phyloP scores from a whole-genome alignment of 2,329 filamentous ascomycete species.

The Saccharata proteae region DNA sequence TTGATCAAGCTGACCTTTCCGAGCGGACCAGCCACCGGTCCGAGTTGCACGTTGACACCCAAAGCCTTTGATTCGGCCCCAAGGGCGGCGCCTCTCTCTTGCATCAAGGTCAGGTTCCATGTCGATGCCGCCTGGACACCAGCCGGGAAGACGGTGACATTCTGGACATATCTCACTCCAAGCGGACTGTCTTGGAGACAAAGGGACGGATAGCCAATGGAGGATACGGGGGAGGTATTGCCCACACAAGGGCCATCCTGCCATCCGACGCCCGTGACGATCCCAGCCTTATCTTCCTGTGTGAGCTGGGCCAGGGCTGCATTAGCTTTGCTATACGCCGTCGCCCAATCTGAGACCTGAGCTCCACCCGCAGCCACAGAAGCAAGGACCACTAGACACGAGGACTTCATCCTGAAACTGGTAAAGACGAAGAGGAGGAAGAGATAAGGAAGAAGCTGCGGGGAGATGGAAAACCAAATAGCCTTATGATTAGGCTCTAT shows the following conservation, averaged over 20 bases:
- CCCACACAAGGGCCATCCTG: slow-evolving; percentile 22
- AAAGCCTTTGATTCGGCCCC: slow-evolving; percentile 29
- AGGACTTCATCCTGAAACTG: no score
- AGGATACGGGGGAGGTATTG: slow-evolving; percentile 21
- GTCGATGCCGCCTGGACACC: slow-evolving; percentile 28
- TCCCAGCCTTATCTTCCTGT: slow-evolving; percentile 26
- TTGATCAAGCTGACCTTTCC: slow-evolving; percentile 1
- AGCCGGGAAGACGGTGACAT: slow-evolving; percentile 26
- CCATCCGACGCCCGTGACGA: slow-evolving; percentile 26
- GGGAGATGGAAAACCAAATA: no score
- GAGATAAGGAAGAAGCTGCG: no score
- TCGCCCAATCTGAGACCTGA: slow-evolving; percentile 19
- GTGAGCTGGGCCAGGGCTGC: slow-evolving; percentile 27
- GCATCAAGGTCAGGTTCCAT: slow-evolving; percentile 24
- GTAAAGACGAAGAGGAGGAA: no score
- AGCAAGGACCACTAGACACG: no score
- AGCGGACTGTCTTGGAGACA: slow-evolving; percentile 30
- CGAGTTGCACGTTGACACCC: slow-evolving; percentile 31
- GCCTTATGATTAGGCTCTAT: no score
- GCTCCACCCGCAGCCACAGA: no score
- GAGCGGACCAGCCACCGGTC: slow-evolving; percentile 28
- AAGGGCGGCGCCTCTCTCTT: slow-evolving; percentile 22
- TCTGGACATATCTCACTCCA: slow-evolving; percentile 25
- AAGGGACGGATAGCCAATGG: slow-evolving; percentile 24
- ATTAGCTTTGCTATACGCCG: slow-evolving; percentile 28